Conservation (phyloP, 1,284 basidiomycete species). For the Sphaerobolus stellatus region DNA sequence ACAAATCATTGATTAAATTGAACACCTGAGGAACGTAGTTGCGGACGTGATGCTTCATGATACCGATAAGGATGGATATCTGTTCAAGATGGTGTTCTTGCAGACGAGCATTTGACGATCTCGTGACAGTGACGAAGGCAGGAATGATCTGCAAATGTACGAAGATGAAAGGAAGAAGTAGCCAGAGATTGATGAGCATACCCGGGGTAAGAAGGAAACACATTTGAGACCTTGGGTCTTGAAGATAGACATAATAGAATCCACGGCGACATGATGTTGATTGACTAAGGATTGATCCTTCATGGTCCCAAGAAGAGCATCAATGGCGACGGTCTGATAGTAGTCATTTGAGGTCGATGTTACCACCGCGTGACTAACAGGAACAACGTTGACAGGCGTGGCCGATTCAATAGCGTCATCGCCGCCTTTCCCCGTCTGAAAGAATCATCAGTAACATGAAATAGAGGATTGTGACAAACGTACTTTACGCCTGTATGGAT, state of each 20-base stretch:
- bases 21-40: conserved; percentile 88
- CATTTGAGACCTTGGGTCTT: conserved; percentile 97
- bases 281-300: conserved; percentile 84
- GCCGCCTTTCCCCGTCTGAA: conserved; percentile 72
- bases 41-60: conserved; percentile 97
- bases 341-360: conserved; percentile 83
- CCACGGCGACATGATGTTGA: conserved; percentile 92
- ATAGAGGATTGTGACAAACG: conserved; percentile 12
- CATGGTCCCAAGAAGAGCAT: conserved; percentile 83
- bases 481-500: conserved; percentile 94
- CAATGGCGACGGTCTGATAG: conserved; percentile 96
- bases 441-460: conserved; percentile 35
- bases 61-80: conserved; percentile 91
- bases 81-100: conserved; percentile 97
- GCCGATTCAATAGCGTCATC: conserved; percentile 77
- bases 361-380: conserved; percentile 45
- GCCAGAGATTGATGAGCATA: conserved; percentile 29
- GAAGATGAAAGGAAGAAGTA: conserved; percentile 2
- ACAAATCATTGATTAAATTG: conserved; percentile 81
- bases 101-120: conserved; percentile 72
- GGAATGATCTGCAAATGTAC: conserved; percentile 78
- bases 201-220: conserved; percentile 93
- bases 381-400: conserved; percentile 58
- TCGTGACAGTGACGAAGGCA: conserved; percentile 89
- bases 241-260: conserved; percentile 99